Evolutionary conservation across 75 land plant genomes (phyloP).

Genomic region (Cunninghamia lanceolata): DNA sequence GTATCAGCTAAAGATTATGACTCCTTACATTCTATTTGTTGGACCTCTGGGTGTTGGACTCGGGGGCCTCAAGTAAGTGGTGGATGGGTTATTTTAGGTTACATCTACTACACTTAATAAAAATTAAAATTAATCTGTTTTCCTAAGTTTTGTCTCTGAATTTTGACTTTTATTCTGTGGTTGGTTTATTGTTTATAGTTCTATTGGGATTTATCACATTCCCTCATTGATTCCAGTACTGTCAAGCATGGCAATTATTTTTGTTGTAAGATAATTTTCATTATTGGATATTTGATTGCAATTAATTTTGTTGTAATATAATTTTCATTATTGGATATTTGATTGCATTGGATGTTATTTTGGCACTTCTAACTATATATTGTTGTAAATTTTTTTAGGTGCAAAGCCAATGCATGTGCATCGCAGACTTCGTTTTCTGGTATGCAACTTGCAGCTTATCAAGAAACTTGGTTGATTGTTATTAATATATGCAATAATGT

Average conservation of each 20-base stretch:
- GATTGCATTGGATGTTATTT: conserved; percentile 7
- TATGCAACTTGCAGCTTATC: neutral
- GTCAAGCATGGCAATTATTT: conserved; percentile 28
- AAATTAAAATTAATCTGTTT: neutral
- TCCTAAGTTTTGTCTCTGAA: neutral
- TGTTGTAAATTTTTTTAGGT: conserved; percentile 3
- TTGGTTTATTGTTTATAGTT: conserved; percentile 21
- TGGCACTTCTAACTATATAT: neutral
- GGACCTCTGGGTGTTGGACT: conserved; percentile 38
- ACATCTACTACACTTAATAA: neutral
- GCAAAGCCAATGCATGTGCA: conserved; percentile 3
- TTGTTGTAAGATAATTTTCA: conserved; percentile 12
- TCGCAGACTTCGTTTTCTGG: conserved; percentile 15
- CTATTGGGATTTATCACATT: conserved; percentile 23
- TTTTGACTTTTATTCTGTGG: neutral
- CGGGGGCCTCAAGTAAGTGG: conserved; percentile 22
- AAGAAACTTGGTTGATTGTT: neutral
- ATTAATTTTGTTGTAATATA: conserved; percentile 18
- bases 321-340: neutral
- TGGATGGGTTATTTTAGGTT: neutral
- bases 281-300: conserved; percentile 5
- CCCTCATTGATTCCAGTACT: conserved; percentile 42
- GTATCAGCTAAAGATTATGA: conserved; percentile 41
- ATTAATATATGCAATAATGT: neutral
- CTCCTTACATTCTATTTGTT: conserved; percentile 38